Percentiles rank a stretch among this genome's conserved stretches.
These are phyloP conservation scores for Jatropha podagrica DNA, from an alignment of 441 rosid genomes.

Conservation along the genomic window DNA sequence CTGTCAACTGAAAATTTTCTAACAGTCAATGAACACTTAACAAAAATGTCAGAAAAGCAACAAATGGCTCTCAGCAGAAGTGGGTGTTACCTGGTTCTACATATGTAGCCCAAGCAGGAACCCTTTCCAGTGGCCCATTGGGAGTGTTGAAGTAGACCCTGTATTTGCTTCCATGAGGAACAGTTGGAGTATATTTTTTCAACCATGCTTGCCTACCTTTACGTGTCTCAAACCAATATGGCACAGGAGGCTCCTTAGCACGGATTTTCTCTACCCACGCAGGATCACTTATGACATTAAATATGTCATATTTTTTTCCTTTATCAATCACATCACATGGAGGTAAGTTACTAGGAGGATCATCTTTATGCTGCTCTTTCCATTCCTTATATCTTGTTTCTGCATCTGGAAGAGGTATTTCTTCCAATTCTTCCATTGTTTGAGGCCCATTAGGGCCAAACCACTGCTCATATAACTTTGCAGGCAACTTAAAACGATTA, in stretches of 20 bases:
- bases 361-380: conserved; percentile 85
- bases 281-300: conserved; percentile 52
- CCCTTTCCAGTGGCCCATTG: conserved; percentile 83
- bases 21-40: background rate
- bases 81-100: conserved; percentile 75
- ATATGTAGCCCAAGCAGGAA: conserved; percentile 98
- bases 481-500: conserved; percentile 76
- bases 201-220: conserved; percentile 96
- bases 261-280: conserved; percentile 67
- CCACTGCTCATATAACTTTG: conserved; percentile 85
- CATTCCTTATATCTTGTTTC: conserved; percentile 78
- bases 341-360: conserved; percentile 89
- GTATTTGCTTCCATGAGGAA: conserved; percentile 96
- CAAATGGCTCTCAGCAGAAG: conserved; percentile 20
- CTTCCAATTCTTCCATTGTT: conserved; percentile 74
- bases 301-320: conserved; percentile 81
- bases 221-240: conserved; percentile 94
- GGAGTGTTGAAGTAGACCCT: conserved; percentile 94
- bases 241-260: conserved; percentile 70
- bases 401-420: conserved; percentile 60
- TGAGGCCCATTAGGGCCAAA: conserved; percentile 98
- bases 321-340: conserved; percentile 72
- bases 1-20: background rate
- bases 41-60: conserved; percentile 13
- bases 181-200: conserved; percentile 72